Percentiles rank a stretch among this genome's conserved stretches.
Conservation (phyloP, 305 asterid genomes). For the Fraxinus baroniana region DNA sequence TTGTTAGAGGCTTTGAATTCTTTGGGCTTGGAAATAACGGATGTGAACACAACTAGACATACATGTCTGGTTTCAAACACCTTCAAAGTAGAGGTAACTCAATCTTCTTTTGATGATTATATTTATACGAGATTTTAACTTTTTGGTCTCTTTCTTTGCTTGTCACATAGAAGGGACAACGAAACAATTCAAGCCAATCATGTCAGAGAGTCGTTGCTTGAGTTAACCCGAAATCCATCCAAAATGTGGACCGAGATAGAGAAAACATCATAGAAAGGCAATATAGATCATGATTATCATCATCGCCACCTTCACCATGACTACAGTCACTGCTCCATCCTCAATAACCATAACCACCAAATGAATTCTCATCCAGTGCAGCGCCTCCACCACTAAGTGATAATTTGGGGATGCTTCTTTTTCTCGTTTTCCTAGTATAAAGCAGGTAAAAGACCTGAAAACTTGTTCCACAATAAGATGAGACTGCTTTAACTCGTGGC, state of each 20-base stretch:
- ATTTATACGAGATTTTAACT: not conserved
- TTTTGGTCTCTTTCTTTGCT: not conserved
- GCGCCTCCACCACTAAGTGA: constrained; percentile 8
- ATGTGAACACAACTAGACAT: constrained; percentile 79
- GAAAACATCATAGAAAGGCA: constrained; percentile 22
- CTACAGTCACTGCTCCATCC: not conserved
- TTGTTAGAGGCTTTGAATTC: constrained; percentile 70
- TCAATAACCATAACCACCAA: constrained; percentile 14
- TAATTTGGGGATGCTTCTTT: not conserved
- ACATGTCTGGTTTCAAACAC: constrained; percentile 77
- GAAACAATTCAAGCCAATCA: constrained; percentile 44
- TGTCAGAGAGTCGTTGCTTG: constrained; percentile 45
- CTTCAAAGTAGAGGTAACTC: constrained; percentile 86
- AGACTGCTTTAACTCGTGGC: not conserved
- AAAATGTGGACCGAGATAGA: constrained; percentile 34
- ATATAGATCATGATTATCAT: constrained; percentile 25
- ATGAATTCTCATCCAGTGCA: constrained; percentile 25
- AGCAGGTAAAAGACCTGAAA: not conserved
- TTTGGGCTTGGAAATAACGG: constrained; percentile 70
- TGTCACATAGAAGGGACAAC: constrained; percentile 38
- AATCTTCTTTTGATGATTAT: not conserved
- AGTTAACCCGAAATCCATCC: constrained; percentile 40
- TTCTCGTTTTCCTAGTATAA: not conserved
- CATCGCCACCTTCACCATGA: constrained; percentile 13
- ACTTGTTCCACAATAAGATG: not conserved